Evolutionary conservation across 2,329 filamentous ascomycete genomes (phyloP).

Genomic region (Aspergillus fijiensis): DNA sequence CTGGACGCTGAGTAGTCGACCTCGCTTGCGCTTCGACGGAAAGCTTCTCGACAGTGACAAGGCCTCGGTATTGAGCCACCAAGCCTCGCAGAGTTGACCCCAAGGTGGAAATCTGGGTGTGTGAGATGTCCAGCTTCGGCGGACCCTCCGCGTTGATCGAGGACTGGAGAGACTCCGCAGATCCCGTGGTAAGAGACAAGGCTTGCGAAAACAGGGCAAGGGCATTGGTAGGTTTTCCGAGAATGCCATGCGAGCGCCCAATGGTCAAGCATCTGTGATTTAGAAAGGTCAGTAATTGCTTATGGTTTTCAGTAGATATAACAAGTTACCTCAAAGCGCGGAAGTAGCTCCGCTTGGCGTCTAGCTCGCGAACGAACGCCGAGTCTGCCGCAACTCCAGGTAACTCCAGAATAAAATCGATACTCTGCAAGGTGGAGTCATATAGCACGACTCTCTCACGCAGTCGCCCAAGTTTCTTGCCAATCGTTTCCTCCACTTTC

Average conservation of each 20-base stretch:
- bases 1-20: constrained; percentile 52
- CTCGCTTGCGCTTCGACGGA: constrained; percentile 48
- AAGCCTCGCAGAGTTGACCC: constrained; percentile 65
- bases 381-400: constrained; percentile 85
- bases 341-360: constrained; percentile 79
- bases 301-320: constrained; percentile 10
- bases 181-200: constrained; percentile 58
- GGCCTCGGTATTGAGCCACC: constrained; percentile 76
- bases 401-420: constrained; percentile 85
- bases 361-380: constrained; percentile 72
- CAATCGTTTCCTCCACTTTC: constrained; percentile 64
- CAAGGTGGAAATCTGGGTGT: constrained; percentile 59
- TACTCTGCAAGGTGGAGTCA: constrained; percentile 83
- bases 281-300: constrained; percentile 7
- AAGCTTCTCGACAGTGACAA: constrained; percentile 77
- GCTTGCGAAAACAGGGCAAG: constrained; percentile 81
- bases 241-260: constrained; percentile 76
- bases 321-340: constrained; percentile 72
- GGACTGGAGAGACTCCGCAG: constrained; percentile 50
- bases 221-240: constrained; percentile 71
- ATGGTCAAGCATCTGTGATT: constrained; percentile 70
- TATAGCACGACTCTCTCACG: constrained; percentile 88
- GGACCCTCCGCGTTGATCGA: constrained; percentile 48
- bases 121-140: constrained; percentile 67
- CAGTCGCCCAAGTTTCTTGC: constrained; percentile 73